Base-by-base conservation (phyloP, 2,329 filamentous ascomycete species). In the Amesomyces nigricolor region DNA sequence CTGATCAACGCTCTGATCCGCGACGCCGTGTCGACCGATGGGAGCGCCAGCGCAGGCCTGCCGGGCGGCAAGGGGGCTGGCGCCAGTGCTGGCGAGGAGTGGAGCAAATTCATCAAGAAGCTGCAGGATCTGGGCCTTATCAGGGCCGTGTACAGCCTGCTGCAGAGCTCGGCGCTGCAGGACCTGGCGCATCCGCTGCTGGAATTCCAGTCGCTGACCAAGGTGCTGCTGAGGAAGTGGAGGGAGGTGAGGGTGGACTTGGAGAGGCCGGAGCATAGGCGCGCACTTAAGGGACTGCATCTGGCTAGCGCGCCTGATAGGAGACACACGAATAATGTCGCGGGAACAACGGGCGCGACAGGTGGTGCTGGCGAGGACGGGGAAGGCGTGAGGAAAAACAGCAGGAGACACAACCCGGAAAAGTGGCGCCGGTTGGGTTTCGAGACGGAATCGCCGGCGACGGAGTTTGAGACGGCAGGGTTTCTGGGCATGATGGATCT, bases 401-500 rank as follows among this genome's bases (percentile, higher is more conserved):
- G 80, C 67, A 81, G 82, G 65, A 82, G 81, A 65, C 89, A 95
- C 64, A 89, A 90, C 65, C 88, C 91, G 0, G 87, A 95, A 66
- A 96, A 96, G 69, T 99, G 94, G 94, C 81, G 91, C 64, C 80
- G 91, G 52, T 71, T 99, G 42, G 94, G 94, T 2, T 99, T 99
- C 65, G 88, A 94, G 70, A 87, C 88, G 0, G 94, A 99, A 71
- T 91, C 82, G 62, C 94, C 94, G 3, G 86, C 86, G 0, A 79
- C 80, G 64, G 94, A 99, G 64, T 97, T 99, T 67, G 85, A 90
- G 17, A 77, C 82, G 39, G 87, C 88, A 29, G 94, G 94, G 0
- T 97, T 91, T 68, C 72, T 99, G 52, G 94, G 94, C 29, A 89
- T 99, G 82, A 97, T 99, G 91, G 94, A 99, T 69, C 72, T 99